phyloP scores from a whole-genome alignment of 192 early-diverging fungal genomes.

The Obelidium mucronatum region DNA sequence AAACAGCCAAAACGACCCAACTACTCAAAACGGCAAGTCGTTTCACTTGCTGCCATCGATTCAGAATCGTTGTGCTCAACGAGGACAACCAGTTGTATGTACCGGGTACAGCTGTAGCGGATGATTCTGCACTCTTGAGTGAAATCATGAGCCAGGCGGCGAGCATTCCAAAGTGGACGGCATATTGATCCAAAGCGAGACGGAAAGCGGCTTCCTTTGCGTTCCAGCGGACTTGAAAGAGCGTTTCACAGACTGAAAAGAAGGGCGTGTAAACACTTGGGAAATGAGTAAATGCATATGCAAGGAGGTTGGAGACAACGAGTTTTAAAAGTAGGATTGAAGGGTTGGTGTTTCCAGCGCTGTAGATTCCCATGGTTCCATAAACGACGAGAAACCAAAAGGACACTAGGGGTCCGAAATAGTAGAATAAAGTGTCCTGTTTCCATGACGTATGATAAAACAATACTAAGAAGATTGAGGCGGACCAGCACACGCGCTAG shows the following conservation, averaged over 20 bases:
- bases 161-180: slow-evolving; percentile 75
- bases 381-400: slow-evolving; percentile 76
- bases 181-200: slow-evolving; percentile 69
- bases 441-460: slow-evolving; percentile 71
- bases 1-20: slow-evolving; percentile 53
- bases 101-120: background rate
- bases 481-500: slow-evolving; percentile 69
- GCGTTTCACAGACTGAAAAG: slow-evolving; percentile 51
- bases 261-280: slow-evolving; percentile 49
- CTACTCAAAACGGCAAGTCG: slow-evolving; percentile 39
- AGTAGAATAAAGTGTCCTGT: slow-evolving; percentile 78
- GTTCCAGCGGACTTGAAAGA: slow-evolving; percentile 66
- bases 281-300: slow-evolving; percentile 45
- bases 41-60: slow-evolving; percentile 8
- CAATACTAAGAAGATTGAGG: slow-evolving; percentile 71
- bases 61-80: background rate
- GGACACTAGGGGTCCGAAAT: slow-evolving; percentile 78
- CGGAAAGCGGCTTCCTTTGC: slow-evolving; percentile 76
- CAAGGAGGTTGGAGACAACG: slow-evolving; percentile 43
- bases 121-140: slow-evolving; percentile 40
- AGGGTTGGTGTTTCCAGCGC: slow-evolving; percentile 55
- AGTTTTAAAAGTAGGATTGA: slow-evolving; percentile 63
- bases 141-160: slow-evolving; percentile 53
- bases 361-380: slow-evolving; percentile 63
- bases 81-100: background rate